Evolutionary conservation across 225 moss, liverwort and hornwort species (phyloP).

Genomic region (Rhytidiadelphus loreus): DNA sequence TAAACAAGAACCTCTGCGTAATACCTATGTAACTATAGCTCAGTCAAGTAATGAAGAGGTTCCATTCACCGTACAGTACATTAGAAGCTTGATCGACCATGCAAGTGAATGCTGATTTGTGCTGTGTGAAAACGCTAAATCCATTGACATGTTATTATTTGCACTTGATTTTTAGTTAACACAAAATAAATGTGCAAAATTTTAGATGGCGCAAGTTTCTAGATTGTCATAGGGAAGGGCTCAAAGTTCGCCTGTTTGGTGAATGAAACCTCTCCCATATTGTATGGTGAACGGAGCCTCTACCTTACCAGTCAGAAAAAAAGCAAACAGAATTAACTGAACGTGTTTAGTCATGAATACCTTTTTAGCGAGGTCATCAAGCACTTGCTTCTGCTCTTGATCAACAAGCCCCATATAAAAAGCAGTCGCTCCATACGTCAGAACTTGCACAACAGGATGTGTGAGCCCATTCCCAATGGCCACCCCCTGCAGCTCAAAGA

Average conservation of each 20-base stretch:
- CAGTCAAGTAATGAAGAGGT: neutral
- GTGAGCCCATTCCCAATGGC: conserved; percentile 49
- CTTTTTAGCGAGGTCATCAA: conserved; percentile 29
- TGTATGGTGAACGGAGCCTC: neutral
- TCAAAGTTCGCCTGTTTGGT: neutral
- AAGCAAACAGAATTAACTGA: neutral
- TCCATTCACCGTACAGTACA: neutral
- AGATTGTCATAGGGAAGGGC: too few relatives aligned
- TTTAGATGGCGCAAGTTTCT: neutral
- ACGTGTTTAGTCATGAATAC: neutral
- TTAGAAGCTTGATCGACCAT: neutral
- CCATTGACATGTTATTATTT: neutral
- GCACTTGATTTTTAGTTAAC: neutral
- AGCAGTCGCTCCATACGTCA: conserved; percentile 23
- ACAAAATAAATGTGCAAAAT: neutral
- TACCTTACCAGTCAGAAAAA: neutral
- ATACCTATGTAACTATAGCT: neutral
- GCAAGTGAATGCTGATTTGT: neutral
- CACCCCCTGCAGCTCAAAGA: conserved; percentile 20
- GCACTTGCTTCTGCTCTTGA: conserved; percentile 2
- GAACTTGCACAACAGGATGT: conserved; percentile 30
- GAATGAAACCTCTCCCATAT: neutral
- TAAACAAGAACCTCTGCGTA: neutral
- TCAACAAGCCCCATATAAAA: conserved; percentile 39
- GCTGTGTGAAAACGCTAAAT: neutral